Evolutionary conservation across 192 early-diverging fungal genomes (phyloP).

Genomic region (Backusella macrospora): DNA sequence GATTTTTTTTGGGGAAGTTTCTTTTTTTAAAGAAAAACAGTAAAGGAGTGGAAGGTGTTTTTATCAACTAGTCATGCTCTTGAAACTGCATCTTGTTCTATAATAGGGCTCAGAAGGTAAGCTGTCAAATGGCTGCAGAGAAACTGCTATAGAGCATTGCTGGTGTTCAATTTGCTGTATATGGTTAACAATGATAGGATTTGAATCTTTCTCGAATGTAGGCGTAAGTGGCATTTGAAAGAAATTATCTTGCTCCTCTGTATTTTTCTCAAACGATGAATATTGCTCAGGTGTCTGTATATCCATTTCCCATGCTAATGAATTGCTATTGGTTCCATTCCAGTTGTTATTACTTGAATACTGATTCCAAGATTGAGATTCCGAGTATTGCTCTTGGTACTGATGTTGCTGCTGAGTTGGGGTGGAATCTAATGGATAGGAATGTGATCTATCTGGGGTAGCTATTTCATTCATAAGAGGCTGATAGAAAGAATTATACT

Average conservation of each 20-base stretch:
- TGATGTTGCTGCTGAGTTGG: background rate
- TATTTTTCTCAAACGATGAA: too few relatives aligned
- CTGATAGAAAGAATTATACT: background rate
- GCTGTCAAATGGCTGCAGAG: background rate
- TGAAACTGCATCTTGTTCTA: background rate
- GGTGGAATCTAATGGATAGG: background rate
- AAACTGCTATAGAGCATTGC: background rate
- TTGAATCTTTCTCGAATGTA: background rate
- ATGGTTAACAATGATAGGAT: background rate
- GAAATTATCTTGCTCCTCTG: background rate
- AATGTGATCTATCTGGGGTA: background rate
- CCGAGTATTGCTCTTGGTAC: conserved; percentile 4
- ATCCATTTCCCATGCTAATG: background rate
- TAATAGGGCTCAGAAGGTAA: background rate
- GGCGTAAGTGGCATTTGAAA: conserved; percentile 17
- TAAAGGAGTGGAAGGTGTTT: too few relatives aligned
- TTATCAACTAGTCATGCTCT: background rate
- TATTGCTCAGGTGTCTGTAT: background rate
- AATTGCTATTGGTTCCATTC: background rate
- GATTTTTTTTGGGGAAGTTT: too few relatives aligned
- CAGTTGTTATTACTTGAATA: conserved; percentile 4
- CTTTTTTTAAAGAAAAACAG: too few relatives aligned
- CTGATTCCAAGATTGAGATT: background rate
- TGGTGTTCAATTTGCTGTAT: background rate
- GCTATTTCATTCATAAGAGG: background rate